Base-by-base conservation (phyloP, 2,329 filamentous ascomycete genomes). In the Pseudogymnoascus sp. region DNA sequence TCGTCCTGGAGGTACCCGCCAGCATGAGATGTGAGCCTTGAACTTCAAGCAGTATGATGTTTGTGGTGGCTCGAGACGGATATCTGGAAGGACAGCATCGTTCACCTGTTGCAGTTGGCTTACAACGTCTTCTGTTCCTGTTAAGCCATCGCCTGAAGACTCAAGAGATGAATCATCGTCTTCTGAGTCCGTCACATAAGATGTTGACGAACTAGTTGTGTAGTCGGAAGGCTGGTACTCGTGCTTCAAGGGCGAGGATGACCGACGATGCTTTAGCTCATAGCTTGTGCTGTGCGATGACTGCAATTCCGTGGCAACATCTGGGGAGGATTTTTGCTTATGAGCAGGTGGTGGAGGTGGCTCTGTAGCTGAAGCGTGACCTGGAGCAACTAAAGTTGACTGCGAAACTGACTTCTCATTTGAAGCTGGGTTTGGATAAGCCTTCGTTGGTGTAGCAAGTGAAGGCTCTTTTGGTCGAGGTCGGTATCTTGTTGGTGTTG, bases 231-330 rank as follows among this genome's bases (percentile, higher is more conserved):
- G 93, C 66, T 93, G 88, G 70, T 97, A 99, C 76, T 99, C 93
- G 72, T 97, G 93, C 77, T 99, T 99, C 59, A 99, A 80, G 0
- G 95, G 95, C 1, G 95, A 99, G 0, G 95, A 97, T 1, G 87
- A 89, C 16, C 92, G 86, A 49, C 93, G 85, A 71, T 88, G 84
- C 21, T 62, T 69, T 7, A 52, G 62, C 43, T 65, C 49, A 25
- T 55, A 31, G 49, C 49, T 55, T 33, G 49, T 5, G 25, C 49
- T 35, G 11, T 55, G 28, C 4, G 49, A 33, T 16, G 49, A 55
- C 16, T 55, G 28, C 16, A 33, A 21, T 18, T 55, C 49, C 1
- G n/a, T 55, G 2, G 49, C n/a, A 55, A 35, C 49, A 14, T 14
- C 49, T 6, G 1, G 28, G n/a, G 49, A 33, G 2, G 28, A 7